Evolutionary conservation across 2,329 filamentous ascomycete genomes (phyloP).

Genomic region (Cyclaneusma minus): DNA sequence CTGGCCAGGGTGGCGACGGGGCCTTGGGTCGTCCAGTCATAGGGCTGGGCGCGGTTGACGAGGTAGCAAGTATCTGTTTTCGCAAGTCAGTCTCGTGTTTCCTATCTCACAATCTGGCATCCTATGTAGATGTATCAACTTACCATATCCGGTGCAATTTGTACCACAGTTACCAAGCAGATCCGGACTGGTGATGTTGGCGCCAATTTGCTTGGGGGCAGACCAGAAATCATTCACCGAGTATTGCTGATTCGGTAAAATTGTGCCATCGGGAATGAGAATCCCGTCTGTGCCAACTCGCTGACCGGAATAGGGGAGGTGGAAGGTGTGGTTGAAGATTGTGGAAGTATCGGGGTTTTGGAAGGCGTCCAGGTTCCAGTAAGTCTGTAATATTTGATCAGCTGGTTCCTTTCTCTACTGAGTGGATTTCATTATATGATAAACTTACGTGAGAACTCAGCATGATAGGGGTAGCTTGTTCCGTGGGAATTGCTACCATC

Average conservation of each 20-base stretch:
- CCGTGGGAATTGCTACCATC: conserved; percentile 55
- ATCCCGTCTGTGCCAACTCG: conserved; percentile 55
- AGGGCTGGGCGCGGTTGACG: conserved; percentile 44
- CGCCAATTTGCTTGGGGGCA: conserved; percentile 62
- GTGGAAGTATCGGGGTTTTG: conserved; percentile 52
- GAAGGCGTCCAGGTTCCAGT: conserved; percentile 76
- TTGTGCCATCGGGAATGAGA: conserved; percentile 60
- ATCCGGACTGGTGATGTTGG: conserved; percentile 45
- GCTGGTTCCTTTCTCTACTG: conserved; percentile 2
- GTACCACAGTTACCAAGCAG: conserved; percentile 62
- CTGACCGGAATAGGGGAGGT: conserved; percentile 58
- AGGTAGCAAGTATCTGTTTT: conserved; percentile 52
- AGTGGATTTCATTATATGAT: neutral
- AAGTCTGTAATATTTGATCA: conserved; percentile 50
- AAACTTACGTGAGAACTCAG: conserved; percentile 39
- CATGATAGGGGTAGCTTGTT: conserved; percentile 72
- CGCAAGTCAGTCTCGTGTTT: conserved; percentile 2
- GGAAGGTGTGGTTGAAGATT: conserved; percentile 56
- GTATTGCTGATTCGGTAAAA: conserved; percentile 50
- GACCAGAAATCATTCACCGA: conserved; percentile 76
- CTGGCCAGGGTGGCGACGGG: conserved; percentile 55
- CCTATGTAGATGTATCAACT: conserved; percentile 12
- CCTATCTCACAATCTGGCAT: conserved; percentile 3
- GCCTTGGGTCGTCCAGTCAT: conserved; percentile 45
- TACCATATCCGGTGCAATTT: conserved; percentile 74